A percentile compares a stretch with the other conserved stretches of the same genome.
Conservation (phyloP, 345 rosid genomes). For the Psidium guajava region DNA sequence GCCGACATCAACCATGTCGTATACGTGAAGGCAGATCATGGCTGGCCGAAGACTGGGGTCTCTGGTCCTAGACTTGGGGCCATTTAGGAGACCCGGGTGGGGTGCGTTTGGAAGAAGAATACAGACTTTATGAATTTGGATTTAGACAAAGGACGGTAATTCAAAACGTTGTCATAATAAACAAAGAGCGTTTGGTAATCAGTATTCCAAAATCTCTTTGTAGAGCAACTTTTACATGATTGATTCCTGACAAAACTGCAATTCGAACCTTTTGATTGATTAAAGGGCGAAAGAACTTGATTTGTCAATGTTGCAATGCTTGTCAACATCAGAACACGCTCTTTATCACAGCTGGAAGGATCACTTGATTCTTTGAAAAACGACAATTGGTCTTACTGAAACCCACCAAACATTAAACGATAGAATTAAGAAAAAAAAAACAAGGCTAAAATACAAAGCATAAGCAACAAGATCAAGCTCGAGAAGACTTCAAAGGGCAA, state of each 20-base stretch:
- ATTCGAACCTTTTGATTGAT: too few species aligned
- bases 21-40: too few species aligned
- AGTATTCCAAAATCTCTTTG: neutral
- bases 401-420: neutral
- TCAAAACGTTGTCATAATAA: too few species aligned
- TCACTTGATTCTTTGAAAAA: neutral
- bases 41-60: too few species aligned
- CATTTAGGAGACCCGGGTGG: too few species aligned
- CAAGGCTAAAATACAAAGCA: neutral
- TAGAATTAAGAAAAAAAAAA: neutral
- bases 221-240: neutral
- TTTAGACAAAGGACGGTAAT: too few species aligned
- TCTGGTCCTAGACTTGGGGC: too few species aligned
- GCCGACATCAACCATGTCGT: too few species aligned
- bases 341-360: neutral
- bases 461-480: neutral
- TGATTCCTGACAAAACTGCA: neutral
- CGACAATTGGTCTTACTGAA: neutral
- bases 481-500: neutral
- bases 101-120: too few species aligned
- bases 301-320: too few species aligned
- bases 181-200: neutral
- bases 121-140: too few species aligned
- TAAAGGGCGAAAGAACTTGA: too few species aligned
- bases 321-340: fast-evolving